These are phyloP conservation scores for Vinca minor DNA, from an alignment of 257 asterid genomes.

Conservation along the genomic window DNA sequence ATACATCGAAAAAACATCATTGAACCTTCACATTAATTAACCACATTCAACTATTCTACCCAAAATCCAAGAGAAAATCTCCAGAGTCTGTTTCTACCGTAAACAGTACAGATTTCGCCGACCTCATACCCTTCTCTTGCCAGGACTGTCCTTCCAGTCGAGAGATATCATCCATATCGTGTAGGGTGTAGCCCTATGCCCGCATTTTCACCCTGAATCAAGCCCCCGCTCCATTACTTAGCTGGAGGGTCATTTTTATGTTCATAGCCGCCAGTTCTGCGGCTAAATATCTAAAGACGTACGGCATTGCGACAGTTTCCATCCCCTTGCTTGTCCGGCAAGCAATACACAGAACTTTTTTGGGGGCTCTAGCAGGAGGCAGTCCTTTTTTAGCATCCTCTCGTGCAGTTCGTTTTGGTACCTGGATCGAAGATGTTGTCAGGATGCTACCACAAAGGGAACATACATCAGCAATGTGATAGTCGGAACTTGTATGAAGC, in stretches of 20 bases:
- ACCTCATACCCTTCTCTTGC: background rate
- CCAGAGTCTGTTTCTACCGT: background rate
- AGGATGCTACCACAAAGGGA: slow-evolving; percentile 80
- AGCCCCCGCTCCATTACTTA: slow-evolving; percentile 49
- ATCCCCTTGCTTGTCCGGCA: slow-evolving; percentile 77
- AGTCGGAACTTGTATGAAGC: slow-evolving; percentile 85
- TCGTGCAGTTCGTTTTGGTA: slow-evolving; percentile 36
- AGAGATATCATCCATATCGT: background rate
- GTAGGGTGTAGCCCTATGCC: background rate
- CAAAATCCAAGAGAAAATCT: background rate
- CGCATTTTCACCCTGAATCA: slow-evolving; percentile 7
- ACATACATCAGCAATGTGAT: slow-evolving; percentile 88
- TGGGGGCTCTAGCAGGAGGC: slow-evolving; percentile 50
- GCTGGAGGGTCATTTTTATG: slow-evolving; percentile 64
- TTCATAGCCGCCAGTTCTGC: slow-evolving; percentile 96
- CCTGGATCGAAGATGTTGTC: slow-evolving; percentile 53
- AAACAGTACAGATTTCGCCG: background rate
- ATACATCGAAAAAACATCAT: no score
- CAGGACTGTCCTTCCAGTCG: background rate
- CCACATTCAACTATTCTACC: background rate
- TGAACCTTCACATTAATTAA: background rate
- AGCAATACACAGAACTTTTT: slow-evolving; percentile 57
- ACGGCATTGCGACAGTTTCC: slow-evolving; percentile 98
- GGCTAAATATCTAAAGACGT: slow-evolving; percentile 80
- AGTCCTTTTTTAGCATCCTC: slow-evolving; percentile 44